Percentiles rank a stretch among this genome's conserved stretches.
phyloP scores from a whole-genome alignment of 23 red algal genomes.

The Cyanidioschyzon merolae region DNA sequence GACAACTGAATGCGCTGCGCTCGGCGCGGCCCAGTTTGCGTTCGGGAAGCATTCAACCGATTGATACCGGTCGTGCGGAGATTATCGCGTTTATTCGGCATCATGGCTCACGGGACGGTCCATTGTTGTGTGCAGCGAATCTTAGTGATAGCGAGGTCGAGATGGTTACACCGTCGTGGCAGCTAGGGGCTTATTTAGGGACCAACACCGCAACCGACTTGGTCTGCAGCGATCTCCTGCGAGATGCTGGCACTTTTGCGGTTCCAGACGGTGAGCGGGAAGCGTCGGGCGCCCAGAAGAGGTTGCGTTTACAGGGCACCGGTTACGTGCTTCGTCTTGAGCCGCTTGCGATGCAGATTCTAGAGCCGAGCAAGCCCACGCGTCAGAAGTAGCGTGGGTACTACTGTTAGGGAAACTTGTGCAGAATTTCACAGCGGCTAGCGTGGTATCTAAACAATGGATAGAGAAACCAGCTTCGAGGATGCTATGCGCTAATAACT shows the following conservation, averaged over 20 bases:
- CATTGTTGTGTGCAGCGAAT: constrained; percentile 29
- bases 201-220: background rate
- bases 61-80: constrained; percentile 17
- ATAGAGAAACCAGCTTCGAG: too few species aligned
- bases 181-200: background rate
- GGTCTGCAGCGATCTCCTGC: background rate
- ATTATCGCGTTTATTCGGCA: constrained; percentile 16
- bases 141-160: background rate
- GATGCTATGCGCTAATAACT: too few species aligned
- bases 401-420: too few species aligned
- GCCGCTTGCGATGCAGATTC: background rate
- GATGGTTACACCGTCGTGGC: background rate
- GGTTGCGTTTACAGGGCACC: background rate
- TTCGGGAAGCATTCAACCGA: constrained; percentile 1
- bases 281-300: background rate
- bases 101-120: background rate
- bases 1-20: background rate
- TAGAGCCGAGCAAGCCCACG: background rate
- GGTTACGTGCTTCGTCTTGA: background rate
- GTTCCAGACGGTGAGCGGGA: background rate
- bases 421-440: too few species aligned
- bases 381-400: too few species aligned
- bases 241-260: background rate
- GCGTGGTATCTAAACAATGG: too few species aligned
- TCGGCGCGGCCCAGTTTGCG: background rate